Evolutionary conservation across 768 basidiomycete genomes (phyloP).

Genomic region (Rhizopogon salebrosus): DNA sequence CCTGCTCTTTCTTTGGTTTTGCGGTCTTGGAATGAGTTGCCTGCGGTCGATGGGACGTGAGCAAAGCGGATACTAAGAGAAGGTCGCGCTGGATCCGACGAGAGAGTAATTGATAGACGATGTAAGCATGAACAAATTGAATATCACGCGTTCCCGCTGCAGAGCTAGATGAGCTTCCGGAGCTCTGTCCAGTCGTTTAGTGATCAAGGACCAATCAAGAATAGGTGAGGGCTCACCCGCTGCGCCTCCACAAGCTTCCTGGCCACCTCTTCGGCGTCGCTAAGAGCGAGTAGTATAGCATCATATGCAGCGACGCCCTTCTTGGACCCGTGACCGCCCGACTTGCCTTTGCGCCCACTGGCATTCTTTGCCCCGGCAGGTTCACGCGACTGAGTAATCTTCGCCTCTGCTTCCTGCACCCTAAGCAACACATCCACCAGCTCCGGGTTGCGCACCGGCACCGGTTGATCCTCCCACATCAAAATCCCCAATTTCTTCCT

Average conservation of each 20-base stretch:
- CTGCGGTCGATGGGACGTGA: slow-evolving; percentile 38
- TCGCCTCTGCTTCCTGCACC: slow-evolving; percentile 72
- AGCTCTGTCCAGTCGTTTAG: slow-evolving; percentile 27
- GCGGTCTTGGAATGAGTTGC: slow-evolving; percentile 7
- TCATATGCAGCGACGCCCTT: slow-evolving; percentile 85
- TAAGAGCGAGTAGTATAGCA: slow-evolving; percentile 74
- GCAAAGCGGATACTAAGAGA: slow-evolving; percentile 64
- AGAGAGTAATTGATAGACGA: slow-evolving; percentile 83
- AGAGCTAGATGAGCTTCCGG: slow-evolving; percentile 33
- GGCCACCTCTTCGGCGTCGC: slow-evolving; percentile 86
- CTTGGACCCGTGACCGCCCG: slow-evolving; percentile 45
- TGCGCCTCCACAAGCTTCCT: slow-evolving; percentile 79
- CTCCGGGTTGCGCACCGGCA: slow-evolving; percentile 88
- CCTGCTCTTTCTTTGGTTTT: slow-evolving; percentile 38
- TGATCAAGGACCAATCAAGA: slow-evolving; percentile 2
- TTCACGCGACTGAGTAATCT: slow-evolving; percentile 38
- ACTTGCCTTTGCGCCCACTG: slow-evolving; percentile 31
- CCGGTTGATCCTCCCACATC: slow-evolving; percentile 75
- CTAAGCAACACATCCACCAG: slow-evolving; percentile 81
- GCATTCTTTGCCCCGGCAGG: slow-evolving; percentile 21
- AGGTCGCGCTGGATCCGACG: slow-evolving; percentile 87
- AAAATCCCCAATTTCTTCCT: slow-evolving; percentile 56
- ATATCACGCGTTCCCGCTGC: slow-evolving; percentile 60
- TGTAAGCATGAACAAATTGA: slow-evolving; percentile 80
- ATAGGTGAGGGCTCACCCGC: slow-evolving; percentile 44